These are phyloP conservation scores for Dalechampia spathulata DNA, from an alignment of 441 rosid species.

Conservation along the genomic window DNA sequence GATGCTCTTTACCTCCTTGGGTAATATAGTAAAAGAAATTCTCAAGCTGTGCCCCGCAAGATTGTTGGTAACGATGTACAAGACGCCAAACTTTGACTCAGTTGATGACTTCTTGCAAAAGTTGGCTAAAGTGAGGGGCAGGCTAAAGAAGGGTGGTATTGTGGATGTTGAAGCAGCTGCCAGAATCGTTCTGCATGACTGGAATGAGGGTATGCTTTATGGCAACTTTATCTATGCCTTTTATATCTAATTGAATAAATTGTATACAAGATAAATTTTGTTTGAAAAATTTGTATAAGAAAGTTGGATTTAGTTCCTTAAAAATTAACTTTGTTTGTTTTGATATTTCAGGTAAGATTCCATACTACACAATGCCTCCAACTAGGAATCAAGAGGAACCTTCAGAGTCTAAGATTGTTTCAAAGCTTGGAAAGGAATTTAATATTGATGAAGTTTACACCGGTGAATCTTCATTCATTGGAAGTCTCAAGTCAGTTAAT, in stretches of 20 bases:
- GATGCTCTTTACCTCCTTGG: slow-evolving; percentile 8
- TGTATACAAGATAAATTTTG: no score
- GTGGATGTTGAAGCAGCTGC: slow-evolving; percentile 86
- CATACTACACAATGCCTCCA: slow-evolving; percentile 86
- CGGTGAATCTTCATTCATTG: slow-evolving; percentile 76
- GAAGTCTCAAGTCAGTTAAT: slow-evolving; percentile 67
- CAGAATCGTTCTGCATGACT: slow-evolving; percentile 81
- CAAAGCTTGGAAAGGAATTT: slow-evolving; percentile 74
- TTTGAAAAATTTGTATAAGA: slow-evolving; percentile 4
- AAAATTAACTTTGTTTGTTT: slow-evolving; percentile 7
- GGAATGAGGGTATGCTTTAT: slow-evolving; percentile 71
- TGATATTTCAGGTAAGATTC: slow-evolving; percentile 69
- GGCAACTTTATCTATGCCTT: not conserved
- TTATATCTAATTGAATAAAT: no score
- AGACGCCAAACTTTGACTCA: slow-evolving; percentile 59
- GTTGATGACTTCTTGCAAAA: slow-evolving; percentile 86
- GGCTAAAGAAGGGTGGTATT: slow-evolving; percentile 91
- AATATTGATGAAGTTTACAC: slow-evolving; percentile 75
- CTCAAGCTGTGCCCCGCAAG: slow-evolving; percentile 66
- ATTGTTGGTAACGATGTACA: slow-evolving; percentile 67
- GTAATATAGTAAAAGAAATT: slow-evolving; percentile 78
- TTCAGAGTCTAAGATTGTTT: slow-evolving; percentile 68
- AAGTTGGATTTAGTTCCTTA: not conserved
- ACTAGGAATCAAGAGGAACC: slow-evolving; percentile 55
- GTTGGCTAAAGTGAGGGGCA: slow-evolving; percentile 82